These are phyloP conservation scores for Scalesia atractyloides DNA, from an alignment of 129 eudicot genomes.

Conservation along the genomic window DNA sequence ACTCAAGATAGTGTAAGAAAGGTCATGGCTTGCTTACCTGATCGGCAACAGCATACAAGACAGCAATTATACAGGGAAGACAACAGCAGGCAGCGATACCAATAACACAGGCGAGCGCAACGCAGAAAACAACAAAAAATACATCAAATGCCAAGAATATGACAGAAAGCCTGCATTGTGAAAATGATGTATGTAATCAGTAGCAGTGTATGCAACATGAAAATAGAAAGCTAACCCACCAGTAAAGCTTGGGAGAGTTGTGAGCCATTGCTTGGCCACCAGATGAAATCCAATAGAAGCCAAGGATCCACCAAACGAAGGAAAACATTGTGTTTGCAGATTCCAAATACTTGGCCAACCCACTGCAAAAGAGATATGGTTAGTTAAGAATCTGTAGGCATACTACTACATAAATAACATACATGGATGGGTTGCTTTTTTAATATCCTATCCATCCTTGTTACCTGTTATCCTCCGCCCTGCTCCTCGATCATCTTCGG, in stretches of 20 bases:
- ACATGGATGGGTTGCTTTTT: no score
- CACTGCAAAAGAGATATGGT: constrained; percentile 36
- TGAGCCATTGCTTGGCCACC: constrained; percentile 56
- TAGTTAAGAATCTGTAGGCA: no score
- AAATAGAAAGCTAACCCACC: constrained; percentile 42
- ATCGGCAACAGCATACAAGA: constrained; percentile 81
- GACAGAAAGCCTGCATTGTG: constrained; percentile 73
- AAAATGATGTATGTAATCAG: constrained; percentile 15
- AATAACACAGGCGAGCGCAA: constrained; percentile 77
- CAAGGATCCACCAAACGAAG: constrained; percentile 84
- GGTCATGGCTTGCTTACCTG: constrained; percentile 51
- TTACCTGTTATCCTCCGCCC: constrained; percentile 36
- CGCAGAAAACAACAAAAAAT: constrained; percentile 79
- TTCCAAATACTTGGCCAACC: constrained; percentile 59
- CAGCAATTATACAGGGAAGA: constrained; percentile 82
- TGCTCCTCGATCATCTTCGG: constrained; percentile 21
- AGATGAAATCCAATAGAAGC: constrained; percentile 83
- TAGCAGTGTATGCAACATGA: neutral
- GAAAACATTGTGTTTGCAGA: constrained; percentile 89
- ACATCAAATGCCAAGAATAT: constrained; percentile 80
- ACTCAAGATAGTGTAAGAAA: neutral
- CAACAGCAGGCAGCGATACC: constrained; percentile 85
- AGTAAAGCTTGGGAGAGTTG: constrained; percentile 68
- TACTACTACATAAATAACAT: no score
- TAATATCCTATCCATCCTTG: no score